Percentiles rank a stretch among this genome's conserved stretches.
Evolutionary conservation across 192 early-diverging fungal genomes (phyloP).

Genomic region (Backusella tarrabulga): DNA sequence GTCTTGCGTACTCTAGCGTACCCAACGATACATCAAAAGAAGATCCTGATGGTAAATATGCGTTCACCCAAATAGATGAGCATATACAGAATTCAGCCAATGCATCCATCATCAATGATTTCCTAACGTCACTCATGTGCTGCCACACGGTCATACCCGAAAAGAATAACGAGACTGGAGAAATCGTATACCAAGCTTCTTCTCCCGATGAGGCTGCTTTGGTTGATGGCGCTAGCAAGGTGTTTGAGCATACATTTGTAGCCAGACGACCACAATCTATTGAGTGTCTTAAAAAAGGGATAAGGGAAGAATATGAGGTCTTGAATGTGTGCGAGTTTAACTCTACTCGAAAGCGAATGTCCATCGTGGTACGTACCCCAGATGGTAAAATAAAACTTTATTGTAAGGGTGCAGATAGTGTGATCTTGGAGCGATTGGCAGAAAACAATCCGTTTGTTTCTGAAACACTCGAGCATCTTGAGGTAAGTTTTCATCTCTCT

Average conservation of each 20-base stretch:
- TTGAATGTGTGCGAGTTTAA: slow-evolving; percentile 96
- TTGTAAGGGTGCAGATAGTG: slow-evolving; percentile 96
- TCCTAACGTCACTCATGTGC: slow-evolving; percentile 82
- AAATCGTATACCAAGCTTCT: slow-evolving; percentile 88
- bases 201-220: slow-evolving; percentile 94
- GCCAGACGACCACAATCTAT: slow-evolving; percentile 58
- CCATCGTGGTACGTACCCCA: slow-evolving; percentile 77
- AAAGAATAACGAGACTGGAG: slow-evolving; percentile 55
- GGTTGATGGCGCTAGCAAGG: slow-evolving; percentile 56
- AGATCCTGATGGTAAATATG: slow-evolving; percentile 56
- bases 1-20: slow-evolving; percentile 81
- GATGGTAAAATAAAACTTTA: slow-evolving; percentile 85
- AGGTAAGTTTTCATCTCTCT: slow-evolving; percentile 45
- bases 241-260: slow-evolving; percentile 63
- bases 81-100: slow-evolving; percentile 56
- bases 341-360: slow-evolving; percentile 94
- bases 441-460: slow-evolving; percentile 66
- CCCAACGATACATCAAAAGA: slow-evolving; percentile 74
- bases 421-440: slow-evolving; percentile 83
- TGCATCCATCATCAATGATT: slow-evolving; percentile 76
- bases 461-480: slow-evolving; percentile 70
- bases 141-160: slow-evolving; percentile 97
- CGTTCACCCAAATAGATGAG: slow-evolving; percentile 56
- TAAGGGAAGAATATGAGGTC: slow-evolving; percentile 72
- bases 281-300: slow-evolving; percentile 40